Evolutionary conservation across 768 basidiomycete species (phyloP).

Genomic region (Epithele typhae): DNA sequence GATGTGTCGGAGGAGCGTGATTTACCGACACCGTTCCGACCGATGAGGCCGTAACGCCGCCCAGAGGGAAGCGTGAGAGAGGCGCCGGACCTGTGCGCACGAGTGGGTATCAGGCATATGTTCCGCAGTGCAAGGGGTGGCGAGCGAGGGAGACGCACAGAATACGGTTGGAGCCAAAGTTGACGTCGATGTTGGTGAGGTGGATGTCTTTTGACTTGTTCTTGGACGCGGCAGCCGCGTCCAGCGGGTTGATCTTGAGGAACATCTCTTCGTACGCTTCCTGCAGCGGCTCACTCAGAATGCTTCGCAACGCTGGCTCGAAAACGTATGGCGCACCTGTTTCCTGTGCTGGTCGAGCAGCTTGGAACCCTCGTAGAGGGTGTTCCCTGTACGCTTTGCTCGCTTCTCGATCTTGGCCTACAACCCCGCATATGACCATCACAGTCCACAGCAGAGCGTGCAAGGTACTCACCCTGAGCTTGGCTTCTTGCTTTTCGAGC

Average conservation of each 20-base stretch:
- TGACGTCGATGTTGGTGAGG: constrained; percentile 91
- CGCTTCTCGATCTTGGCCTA: constrained; percentile 98
- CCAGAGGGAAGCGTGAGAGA: constrained; percentile 85
- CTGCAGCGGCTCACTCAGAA: too few relatives aligned
- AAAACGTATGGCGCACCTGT: constrained; percentile 68
- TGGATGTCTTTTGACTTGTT: constrained; percentile 99
- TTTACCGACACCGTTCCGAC: constrained; percentile 81
- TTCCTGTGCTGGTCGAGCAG: constrained; percentile 88
- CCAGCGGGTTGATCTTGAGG: constrained; percentile 98
- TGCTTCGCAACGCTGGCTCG: too few relatives aligned
- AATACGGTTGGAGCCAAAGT: constrained; percentile 92
- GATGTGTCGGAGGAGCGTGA: constrained; percentile 90
- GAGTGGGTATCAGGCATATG: neutral
- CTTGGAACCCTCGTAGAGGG: constrained; percentile 92
- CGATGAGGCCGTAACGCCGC: constrained; percentile 88
- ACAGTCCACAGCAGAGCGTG: neutral
- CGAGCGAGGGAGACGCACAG: constrained; percentile 43
- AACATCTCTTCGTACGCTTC: constrained; percentile 99
- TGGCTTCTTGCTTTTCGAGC: constrained; percentile 95
- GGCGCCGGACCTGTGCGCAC: constrained; percentile 62
- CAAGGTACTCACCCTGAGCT: constrained; percentile 60
- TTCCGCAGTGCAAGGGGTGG: neutral
- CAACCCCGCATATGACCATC: neutral
- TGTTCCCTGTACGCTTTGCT: constrained; percentile 80
- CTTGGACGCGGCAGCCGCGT: constrained; percentile 69